Conservation (phyloP, 2,329 filamentous ascomycete species). For the Epichloe coenophiala region DNA sequence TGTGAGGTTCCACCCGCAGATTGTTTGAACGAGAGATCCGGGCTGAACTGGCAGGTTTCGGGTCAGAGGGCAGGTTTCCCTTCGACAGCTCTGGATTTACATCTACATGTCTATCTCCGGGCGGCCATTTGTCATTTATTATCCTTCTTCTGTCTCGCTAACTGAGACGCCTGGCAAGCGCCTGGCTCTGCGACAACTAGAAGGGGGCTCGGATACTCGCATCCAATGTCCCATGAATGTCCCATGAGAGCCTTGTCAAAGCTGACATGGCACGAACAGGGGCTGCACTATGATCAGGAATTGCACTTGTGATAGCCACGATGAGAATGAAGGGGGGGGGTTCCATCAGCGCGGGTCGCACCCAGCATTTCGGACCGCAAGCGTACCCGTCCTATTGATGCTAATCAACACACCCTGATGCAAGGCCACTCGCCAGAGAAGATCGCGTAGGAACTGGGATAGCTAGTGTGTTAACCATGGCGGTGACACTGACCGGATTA, state of each 20-base stretch:
- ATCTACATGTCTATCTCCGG: not conserved
- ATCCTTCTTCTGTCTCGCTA: constrained; percentile 4
- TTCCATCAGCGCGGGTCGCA: not conserved
- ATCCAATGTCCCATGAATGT: constrained; percentile 1
- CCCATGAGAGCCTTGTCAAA: not conserved
- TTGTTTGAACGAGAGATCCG: not conserved
- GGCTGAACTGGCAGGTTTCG: not conserved
- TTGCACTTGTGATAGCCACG: not conserved
- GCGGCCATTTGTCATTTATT: not conserved
- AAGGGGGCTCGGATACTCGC: constrained; percentile 4
- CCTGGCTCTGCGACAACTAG: not conserved
- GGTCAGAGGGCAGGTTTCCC: not conserved
- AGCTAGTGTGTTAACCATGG: not conserved
- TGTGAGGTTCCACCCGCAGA: constrained; percentile 1
- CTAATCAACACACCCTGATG: not conserved
- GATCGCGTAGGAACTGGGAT: constrained; percentile 3
- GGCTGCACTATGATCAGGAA: not conserved
- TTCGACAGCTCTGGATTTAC: not conserved
- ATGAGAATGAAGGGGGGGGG: not conserved
- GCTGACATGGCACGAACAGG: not conserved
- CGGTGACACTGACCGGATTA: constrained; percentile 1
- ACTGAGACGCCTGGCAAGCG: constrained; percentile 5
- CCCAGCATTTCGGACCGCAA: constrained; percentile 2
- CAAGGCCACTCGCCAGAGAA: constrained; percentile 4
- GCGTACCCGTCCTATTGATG: constrained; percentile 1